Conservation (phyloP, 2,329 filamentous ascomycete genomes). For the Claviceps quebecensis region DNA sequence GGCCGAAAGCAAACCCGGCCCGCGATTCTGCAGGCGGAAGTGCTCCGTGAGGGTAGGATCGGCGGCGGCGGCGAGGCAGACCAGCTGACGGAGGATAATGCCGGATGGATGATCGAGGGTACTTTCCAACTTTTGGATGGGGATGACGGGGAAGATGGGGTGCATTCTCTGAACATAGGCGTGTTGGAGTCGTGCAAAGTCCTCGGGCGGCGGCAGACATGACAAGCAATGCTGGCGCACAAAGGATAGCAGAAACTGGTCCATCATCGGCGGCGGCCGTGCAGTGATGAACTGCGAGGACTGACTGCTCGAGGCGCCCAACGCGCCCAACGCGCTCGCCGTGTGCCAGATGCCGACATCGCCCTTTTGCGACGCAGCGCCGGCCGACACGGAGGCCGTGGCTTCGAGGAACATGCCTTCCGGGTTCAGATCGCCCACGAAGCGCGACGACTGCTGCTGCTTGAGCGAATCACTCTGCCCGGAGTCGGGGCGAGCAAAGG, state of each 20-base stretch:
- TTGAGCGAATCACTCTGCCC: background rate
- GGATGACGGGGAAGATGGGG: conserved; percentile 39
- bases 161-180: conserved; percentile 40
- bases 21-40: conserved; percentile 28
- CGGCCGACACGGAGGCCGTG: conserved; percentile 22
- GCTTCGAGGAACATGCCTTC: conserved; percentile 46
- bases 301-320: conserved; percentile 12
- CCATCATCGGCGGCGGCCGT: conserved; percentile 24
- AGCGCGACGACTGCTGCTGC: conserved; percentile 25
- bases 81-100: conserved; percentile 37
- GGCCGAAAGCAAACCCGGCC: conserved; percentile 25
- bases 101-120: conserved; percentile 19
- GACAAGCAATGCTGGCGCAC: conserved; percentile 31
- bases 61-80: conserved; percentile 39
- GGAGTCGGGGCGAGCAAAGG: background rate
- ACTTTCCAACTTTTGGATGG: conserved; percentile 19
- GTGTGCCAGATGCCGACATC: conserved; percentile 43
- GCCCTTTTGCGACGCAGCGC: conserved; percentile 29
- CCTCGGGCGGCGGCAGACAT: conserved; percentile 31
- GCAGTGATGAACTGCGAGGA: conserved; percentile 24
- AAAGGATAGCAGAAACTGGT: conserved; percentile 27
- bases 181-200: conserved; percentile 30
- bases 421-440: conserved; percentile 45
- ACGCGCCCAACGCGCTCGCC: conserved; percentile 13
- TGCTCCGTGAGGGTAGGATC: conserved; percentile 31